Conservation (phyloP, 345 rosid species). For the Lepidium sativum region DNA sequence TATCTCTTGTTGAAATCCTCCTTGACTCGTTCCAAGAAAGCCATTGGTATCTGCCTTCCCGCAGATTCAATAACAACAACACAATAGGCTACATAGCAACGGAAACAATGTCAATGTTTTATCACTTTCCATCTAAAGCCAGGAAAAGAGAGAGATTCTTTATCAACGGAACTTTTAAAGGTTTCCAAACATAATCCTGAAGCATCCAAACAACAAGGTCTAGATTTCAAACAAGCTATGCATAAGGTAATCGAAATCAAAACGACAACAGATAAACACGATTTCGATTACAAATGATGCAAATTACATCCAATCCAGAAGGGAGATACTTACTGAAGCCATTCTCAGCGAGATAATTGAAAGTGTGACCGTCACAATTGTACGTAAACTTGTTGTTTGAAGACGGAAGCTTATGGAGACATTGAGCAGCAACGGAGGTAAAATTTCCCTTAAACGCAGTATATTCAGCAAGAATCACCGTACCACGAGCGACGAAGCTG, state of each 20-base stretch:
- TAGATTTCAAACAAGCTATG: background rate
- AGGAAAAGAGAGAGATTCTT: background rate
- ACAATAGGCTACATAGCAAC: slow-evolving; percentile 58
- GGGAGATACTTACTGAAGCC: slow-evolving; percentile 47
- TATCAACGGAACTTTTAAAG: background rate
- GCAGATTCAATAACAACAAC: slow-evolving; percentile 86
- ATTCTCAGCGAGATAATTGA: slow-evolving; percentile 65
- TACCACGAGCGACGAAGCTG: slow-evolving; percentile 60
- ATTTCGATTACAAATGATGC: background rate
- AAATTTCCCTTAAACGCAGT: slow-evolving; percentile 67
- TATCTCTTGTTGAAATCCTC: slow-evolving; percentile 80
- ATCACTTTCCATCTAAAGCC: background rate
- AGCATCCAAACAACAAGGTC: background rate
- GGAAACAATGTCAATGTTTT: background rate
- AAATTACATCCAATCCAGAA: background rate
- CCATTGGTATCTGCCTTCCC: slow-evolving; percentile 82
- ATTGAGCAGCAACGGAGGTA: slow-evolving; percentile 57
- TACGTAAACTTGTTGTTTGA: slow-evolving; percentile 58
- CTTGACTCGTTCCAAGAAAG: slow-evolving; percentile 69
- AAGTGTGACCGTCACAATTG: slow-evolving; percentile 73
- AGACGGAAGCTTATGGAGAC: slow-evolving; percentile 62
- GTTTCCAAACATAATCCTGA: background rate
- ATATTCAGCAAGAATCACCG: slow-evolving; percentile 52
- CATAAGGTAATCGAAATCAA: background rate
- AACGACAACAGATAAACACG: background rate